phyloP scores from a whole-genome alignment of 129 eudicot species.

The Helianthus annuus region HanXRQr2.0-SUNRISE NC_035440.2:9035691-9036190 shows the following conservation, averaged over 20 bases:
- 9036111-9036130: constrained; percentile 27
- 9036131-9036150: constrained; percentile 38
- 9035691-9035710: constrained; percentile 39
- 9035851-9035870: constrained; percentile 43
- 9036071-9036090: constrained; percentile 48
- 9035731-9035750: constrained; percentile 26
- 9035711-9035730: constrained; percentile 24
- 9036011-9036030: constrained; percentile 54
- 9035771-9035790: constrained; percentile 29
- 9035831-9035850: constrained; percentile 51
- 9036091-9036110: constrained; percentile 54
- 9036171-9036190: constrained; percentile 64
- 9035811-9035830: constrained; percentile 45
- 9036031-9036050: constrained; percentile 50
- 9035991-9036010: constrained; percentile 51
- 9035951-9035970: constrained; percentile 41
- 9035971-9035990: constrained; percentile 39
- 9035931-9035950: constrained; percentile 31
- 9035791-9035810: constrained; percentile 36
- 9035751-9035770: constrained; percentile 21
- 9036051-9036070: constrained; percentile 48
- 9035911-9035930: constrained; percentile 32
- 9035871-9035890: constrained; percentile 31
- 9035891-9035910: constrained; percentile 32
- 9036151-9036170: constrained; percentile 79